Conservation (phyloP, 305 asterid species). For the Striga hermonthica region DNA sequence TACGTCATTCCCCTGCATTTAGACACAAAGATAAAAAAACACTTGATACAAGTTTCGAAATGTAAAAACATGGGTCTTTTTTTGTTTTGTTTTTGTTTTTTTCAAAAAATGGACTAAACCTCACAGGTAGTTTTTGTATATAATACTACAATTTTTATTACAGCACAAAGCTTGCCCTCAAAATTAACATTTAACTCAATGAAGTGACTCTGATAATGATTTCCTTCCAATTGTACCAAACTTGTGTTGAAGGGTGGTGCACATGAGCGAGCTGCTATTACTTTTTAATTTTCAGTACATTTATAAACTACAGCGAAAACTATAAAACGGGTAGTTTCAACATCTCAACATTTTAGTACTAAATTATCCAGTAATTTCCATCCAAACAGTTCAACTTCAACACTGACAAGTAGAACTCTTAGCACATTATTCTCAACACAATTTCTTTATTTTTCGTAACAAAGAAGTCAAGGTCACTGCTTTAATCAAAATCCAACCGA, state of each 20-base stretch:
- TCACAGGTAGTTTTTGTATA: too few species aligned
- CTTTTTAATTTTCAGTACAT: background rate
- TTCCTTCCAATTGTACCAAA: background rate
- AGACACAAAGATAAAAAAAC: background rate
- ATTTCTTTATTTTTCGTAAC: background rate
- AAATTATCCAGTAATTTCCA: background rate
- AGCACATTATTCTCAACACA: background rate
- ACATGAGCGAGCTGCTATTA: background rate
- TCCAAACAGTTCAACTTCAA: background rate
- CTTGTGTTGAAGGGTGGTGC: background rate
- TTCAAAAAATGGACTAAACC: background rate
- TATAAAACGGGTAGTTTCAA: background rate
- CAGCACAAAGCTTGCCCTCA: background rate
- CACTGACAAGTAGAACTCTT: background rate
- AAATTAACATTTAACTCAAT: background rate
- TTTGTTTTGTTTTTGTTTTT: too few species aligned
- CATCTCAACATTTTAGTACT: background rate
- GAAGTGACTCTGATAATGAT: background rate
- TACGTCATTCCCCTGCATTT: conserved; percentile 78
- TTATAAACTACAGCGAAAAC: background rate
- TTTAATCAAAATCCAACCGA: background rate
- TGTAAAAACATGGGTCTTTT: background rate
- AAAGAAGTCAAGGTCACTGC: background rate
- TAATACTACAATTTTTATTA: background rate
- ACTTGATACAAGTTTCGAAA: background rate